Evolutionary conservation across 768 basidiomycete species (phyloP).

Genomic region (Chalciporus chontae): DNA sequence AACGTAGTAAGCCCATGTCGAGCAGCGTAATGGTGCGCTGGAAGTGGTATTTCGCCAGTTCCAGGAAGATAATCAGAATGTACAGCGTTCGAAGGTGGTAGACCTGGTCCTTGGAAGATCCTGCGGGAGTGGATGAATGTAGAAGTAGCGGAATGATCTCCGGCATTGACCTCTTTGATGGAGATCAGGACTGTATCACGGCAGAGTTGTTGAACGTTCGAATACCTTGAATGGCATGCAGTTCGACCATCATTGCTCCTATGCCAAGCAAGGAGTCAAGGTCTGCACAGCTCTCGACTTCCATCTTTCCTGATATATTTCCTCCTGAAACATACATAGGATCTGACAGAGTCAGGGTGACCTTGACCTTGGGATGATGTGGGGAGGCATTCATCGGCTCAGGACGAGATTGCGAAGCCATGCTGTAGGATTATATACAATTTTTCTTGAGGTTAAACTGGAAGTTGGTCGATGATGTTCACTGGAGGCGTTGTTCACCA

Average conservation of each 20-base stretch:
- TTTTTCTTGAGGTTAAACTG: background rate
- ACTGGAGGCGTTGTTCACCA: conserved; percentile 6
- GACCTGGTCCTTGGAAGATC: conserved; percentile 75
- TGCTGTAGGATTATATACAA: conserved; percentile 3
- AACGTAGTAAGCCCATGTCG: conserved; percentile 77
- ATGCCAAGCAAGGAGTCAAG: conserved; percentile 61
- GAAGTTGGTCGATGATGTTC: conserved; percentile 6
- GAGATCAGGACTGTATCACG: conserved; percentile 4
- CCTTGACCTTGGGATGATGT: conserved; percentile 74
- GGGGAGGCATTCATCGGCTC: conserved; percentile 82
- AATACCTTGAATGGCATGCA: conserved; percentile 69
- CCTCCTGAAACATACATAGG: conserved; percentile 63
- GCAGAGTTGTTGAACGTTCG: background rate
- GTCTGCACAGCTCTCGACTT: conserved; percentile 77
- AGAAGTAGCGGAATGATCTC: conserved; percentile 77
- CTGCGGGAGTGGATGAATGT: conserved; percentile 69
- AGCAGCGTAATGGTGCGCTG: conserved; percentile 64
- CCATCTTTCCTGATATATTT: conserved; percentile 69
- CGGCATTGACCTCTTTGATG: conserved; percentile 62
- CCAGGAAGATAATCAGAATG: conserved; percentile 47
- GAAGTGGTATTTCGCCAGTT: conserved; percentile 57
- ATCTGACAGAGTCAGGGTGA: conserved; percentile 58
- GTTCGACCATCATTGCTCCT: conserved; percentile 71
- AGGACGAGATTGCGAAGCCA: conserved; percentile 35
- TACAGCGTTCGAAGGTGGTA: conserved; percentile 84